A percentile compares a stretch with the other conserved stretches of the same genome.
Evolutionary conservation across 805 yeast species (phyloP).

Genomic region (Myxozyma sirexii): DNA sequence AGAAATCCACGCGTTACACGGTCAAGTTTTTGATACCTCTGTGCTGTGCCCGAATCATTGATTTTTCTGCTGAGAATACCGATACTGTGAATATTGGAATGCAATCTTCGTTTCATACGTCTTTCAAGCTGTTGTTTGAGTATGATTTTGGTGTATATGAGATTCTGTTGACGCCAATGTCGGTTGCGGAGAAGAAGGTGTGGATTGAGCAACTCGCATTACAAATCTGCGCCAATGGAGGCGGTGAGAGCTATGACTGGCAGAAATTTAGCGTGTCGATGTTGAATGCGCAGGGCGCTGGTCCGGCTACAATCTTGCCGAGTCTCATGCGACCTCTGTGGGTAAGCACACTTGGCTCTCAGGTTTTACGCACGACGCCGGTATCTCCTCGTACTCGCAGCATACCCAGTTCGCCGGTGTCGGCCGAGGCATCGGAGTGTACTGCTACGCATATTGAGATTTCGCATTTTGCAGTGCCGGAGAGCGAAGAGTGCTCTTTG

Average conservation of each 20-base stretch:
- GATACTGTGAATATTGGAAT: constrained; percentile 11
- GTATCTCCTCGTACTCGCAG: background rate
- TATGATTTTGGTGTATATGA: constrained; percentile 24
- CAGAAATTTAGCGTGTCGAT: constrained; percentile 6
- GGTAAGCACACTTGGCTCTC: background rate
- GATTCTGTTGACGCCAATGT: constrained; percentile 28
- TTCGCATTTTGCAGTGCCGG: constrained; percentile 10
- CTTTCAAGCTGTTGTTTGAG: constrained; percentile 32
- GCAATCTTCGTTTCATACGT: constrained; percentile 12
- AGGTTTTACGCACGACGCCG: background rate
- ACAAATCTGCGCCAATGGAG: constrained; percentile 18
- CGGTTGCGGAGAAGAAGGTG: constrained; percentile 14
- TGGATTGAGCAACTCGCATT: constrained; percentile 23
- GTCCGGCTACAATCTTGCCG: constrained; percentile 13
- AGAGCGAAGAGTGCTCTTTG: background rate
- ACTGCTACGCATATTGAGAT: background rate
- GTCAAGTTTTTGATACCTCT: constrained; percentile 30
- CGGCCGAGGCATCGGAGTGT: background rate
- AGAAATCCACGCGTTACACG: constrained; percentile 9
- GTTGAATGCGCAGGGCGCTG: constrained; percentile 4
- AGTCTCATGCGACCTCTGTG: constrained; percentile 12
- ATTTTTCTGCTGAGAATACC: constrained; percentile 4
- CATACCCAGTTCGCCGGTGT: background rate
- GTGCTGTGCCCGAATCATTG: constrained; percentile 7
- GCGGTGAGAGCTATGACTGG: constrained; percentile 15